Evolutionary conservation across 192 early-diverging fungal genomes (phyloP).

Genomic region (Thamnidium elegans): DNA sequence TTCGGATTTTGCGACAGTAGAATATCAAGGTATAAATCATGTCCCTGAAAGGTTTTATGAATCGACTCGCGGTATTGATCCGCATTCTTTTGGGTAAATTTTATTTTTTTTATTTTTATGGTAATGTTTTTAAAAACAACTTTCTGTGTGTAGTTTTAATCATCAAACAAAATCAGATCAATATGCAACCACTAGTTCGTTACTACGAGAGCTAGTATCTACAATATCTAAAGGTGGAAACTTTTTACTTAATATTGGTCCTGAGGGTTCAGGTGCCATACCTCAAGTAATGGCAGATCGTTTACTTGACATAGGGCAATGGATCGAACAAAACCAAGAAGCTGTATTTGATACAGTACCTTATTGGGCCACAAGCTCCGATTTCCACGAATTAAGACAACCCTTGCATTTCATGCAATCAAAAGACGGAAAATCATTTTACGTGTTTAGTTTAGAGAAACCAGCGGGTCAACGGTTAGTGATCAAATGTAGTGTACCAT

Average conservation of each 20-base stretch:
- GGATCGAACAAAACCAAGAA: constrained; percentile 1
- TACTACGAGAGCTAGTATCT: constrained; percentile 21
- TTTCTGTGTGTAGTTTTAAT: constrained; percentile 11
- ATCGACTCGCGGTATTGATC: constrained; percentile 25
- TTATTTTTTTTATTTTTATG: no score
- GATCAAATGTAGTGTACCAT: constrained; percentile 5
- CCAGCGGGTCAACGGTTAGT: constrained; percentile 1
- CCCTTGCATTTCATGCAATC: constrained; percentile 7
- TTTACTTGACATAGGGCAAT: constrained; percentile 12
- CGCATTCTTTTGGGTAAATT: constrained; percentile 30
- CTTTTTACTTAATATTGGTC: constrained; percentile 28
- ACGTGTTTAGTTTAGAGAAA: constrained; percentile 9
- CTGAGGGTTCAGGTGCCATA: constrained; percentile 8
- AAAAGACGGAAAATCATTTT: not conserved
- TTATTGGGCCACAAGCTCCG: constrained; percentile 12
- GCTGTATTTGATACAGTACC: constrained; percentile 16
- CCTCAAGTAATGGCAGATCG: not conserved
- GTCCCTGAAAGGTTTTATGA: constrained; percentile 25
- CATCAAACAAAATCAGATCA: constrained; percentile 20
- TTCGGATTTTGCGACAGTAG: constrained; percentile 25
- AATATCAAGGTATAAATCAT: constrained; percentile 15
- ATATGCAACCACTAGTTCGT: constrained; percentile 15
- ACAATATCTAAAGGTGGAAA: constrained; percentile 23
- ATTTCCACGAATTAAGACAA: constrained; percentile 2
- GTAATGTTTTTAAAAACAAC: no score